Conservation (phyloP, 441 rosid species). For the Biscutella auriculata region DNA sequence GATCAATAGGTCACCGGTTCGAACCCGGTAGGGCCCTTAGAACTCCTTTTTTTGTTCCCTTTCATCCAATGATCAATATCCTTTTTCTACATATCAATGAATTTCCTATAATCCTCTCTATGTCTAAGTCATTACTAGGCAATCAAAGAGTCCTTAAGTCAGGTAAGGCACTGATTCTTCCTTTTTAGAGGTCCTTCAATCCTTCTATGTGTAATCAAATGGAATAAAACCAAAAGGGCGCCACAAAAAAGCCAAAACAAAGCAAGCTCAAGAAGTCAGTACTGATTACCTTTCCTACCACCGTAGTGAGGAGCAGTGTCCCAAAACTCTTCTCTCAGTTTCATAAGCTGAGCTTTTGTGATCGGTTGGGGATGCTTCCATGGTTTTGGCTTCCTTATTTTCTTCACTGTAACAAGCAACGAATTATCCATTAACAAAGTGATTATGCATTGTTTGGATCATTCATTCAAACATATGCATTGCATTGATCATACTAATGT, state of each 20-base stretch:
- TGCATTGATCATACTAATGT: background rate
- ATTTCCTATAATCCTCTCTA: background rate
- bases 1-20: slow-evolving; percentile 95
- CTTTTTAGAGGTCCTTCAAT: background rate
- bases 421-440: background rate
- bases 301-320: slow-evolving; percentile 96
- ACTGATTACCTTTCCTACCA: slow-evolving; percentile 59
- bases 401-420: slow-evolving; percentile 30
- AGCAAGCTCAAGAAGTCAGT: background rate
- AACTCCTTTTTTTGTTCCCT: background rate
- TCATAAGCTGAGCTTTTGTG: slow-evolving; percentile 60
- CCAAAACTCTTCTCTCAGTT: slow-evolving; percentile 91
- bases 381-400: slow-evolving; percentile 68
- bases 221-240: background rate
- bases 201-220: background rate
- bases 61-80: background rate
- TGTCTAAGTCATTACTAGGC: background rate
- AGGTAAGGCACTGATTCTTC: no score
- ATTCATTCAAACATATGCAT: background rate
- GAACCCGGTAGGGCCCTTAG: slow-evolving; percentile 72
- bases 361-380: slow-evolving; percentile 82
- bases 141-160: no score
- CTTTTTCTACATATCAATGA: background rate
- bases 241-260: background rate
- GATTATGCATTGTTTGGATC: background rate